phyloP scores from a whole-genome alignment of 148 eudicot species.

The Chenopodium suecicum region DNA sequence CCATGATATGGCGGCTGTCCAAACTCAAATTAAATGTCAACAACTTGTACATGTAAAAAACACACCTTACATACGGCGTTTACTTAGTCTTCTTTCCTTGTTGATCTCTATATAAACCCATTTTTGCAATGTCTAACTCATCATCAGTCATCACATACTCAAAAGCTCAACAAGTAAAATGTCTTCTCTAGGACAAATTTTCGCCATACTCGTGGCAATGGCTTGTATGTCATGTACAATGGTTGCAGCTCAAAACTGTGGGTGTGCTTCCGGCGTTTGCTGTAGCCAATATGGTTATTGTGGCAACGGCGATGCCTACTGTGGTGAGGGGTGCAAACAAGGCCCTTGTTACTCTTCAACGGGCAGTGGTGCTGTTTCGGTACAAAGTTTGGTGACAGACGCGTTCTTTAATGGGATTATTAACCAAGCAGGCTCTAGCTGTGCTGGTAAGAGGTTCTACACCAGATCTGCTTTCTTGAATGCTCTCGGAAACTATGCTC shows the following conservation, averaged over 20 bases:
- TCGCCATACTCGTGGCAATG: background rate
- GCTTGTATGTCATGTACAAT: background rate
- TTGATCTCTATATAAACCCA: background rate
- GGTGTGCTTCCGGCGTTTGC: conserved; percentile 35
- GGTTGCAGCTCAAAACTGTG: conserved; percentile 38
- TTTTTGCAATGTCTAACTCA: background rate
- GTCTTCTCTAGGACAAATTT: background rate
- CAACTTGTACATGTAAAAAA: background rate
- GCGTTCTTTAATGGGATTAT: too few species aligned
- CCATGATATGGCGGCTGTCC: background rate
- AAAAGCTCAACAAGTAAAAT: background rate
- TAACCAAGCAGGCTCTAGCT: conserved; percentile 8
- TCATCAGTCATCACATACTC: background rate
- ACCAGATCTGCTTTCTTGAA: conserved; percentile 38
- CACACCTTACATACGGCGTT: background rate
- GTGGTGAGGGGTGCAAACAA: conserved; percentile 49
- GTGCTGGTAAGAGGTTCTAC: conserved; percentile 56
- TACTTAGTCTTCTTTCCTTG: background rate
- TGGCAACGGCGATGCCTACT: conserved; percentile 42
- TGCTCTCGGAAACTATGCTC: conserved; percentile 30
- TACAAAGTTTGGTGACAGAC: too few species aligned
- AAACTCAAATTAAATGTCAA: background rate
- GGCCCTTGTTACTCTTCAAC: conserved; percentile 33
- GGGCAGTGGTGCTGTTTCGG: background rate
- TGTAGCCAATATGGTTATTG: conserved; percentile 57